phyloP scores from a whole-genome alignment of 2,329 filamentous ascomycete species.

The Cordyceps farinosa region DNA sequence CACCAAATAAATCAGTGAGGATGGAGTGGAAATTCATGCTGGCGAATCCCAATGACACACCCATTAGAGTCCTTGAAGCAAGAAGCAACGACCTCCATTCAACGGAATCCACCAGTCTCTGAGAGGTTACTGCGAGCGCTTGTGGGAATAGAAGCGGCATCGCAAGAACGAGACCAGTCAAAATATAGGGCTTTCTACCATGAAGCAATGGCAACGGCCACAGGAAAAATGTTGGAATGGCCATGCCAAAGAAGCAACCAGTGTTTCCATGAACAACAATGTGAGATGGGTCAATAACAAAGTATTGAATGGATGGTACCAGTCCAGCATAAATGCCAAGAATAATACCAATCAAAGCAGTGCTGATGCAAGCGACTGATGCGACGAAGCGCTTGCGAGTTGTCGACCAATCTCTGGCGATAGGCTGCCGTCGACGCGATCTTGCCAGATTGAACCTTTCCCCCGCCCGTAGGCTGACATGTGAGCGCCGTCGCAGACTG shows the following conservation, averaged over 20 bases:
- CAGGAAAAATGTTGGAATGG: constrained; percentile 64
- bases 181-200: constrained; percentile 73
- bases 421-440: constrained; percentile 58
- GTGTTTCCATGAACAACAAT: constrained; percentile 70
- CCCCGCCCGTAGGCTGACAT: constrained; percentile 50
- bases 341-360: constrained; percentile 65
- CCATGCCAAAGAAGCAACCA: constrained; percentile 66
- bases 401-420: constrained; percentile 69
- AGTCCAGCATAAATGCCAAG: constrained; percentile 75
- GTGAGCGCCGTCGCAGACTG: constrained; percentile 48
- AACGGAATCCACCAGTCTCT: constrained; percentile 52
- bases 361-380: constrained; percentile 67
- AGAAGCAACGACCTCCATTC: constrained; percentile 60
- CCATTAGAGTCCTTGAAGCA: constrained; percentile 61
- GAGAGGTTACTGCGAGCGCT: constrained; percentile 59
- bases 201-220: constrained; percentile 75
- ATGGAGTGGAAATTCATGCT: constrained; percentile 74
- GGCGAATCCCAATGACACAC: constrained; percentile 67
- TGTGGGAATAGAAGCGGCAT: constrained; percentile 75
- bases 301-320: constrained; percentile 76
- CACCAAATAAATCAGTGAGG: constrained; percentile 71
- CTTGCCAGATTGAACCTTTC: constrained; percentile 50
- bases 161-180: constrained; percentile 63
- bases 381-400: constrained; percentile 66
- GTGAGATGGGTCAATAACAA: constrained; percentile 66